Evolutionary conservation across 129 eudicot species (phyloP).

Genomic region (Lactuca saligna): DNA sequence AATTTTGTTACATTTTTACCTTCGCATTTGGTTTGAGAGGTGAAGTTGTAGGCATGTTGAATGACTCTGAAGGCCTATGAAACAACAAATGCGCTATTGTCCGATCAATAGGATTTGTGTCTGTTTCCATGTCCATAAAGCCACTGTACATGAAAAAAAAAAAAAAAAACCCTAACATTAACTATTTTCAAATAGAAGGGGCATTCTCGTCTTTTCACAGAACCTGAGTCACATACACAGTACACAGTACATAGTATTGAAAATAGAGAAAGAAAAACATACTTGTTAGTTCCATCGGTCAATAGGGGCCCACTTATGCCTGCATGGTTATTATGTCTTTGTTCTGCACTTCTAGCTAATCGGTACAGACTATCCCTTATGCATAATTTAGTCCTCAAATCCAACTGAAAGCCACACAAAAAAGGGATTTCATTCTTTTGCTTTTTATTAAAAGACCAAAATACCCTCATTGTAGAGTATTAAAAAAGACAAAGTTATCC

Average conservation of each 20-base stretch:
- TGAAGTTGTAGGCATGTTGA: conserved; percentile 38
- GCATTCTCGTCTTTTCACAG: background rate
- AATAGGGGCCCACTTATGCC: conserved; percentile 42
- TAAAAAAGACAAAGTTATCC: background rate
- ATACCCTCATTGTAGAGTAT: background rate
- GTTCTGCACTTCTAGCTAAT: conserved; percentile 93
- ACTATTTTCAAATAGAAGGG: too few relatives aligned
- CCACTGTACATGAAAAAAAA: conserved; percentile 46
- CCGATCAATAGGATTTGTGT: conserved; percentile 93
- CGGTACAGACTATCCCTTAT: conserved; percentile 94
- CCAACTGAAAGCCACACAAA: conserved; percentile 54
- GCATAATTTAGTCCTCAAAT: conserved; percentile 79
- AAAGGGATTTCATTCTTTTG: too few relatives aligned
- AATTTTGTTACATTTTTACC: conserved; percentile 17
- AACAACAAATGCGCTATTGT: conserved; percentile 87
- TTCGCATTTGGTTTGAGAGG: conserved; percentile 39
- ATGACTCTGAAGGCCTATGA: conserved; percentile 77
- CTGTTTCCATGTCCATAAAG: conserved; percentile 77
- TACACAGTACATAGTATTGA: background rate
- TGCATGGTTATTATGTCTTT: conserved; percentile 60
- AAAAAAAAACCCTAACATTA: conserved; percentile 8
- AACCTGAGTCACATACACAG: background rate
- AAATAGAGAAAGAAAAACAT: conserved; percentile 28
- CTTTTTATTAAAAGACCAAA: background rate
- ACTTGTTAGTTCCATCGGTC: conserved; percentile 60